phyloP scores from a whole-genome alignment of 176 grass and related monocot species.

The Stipa capillata region DNA sequence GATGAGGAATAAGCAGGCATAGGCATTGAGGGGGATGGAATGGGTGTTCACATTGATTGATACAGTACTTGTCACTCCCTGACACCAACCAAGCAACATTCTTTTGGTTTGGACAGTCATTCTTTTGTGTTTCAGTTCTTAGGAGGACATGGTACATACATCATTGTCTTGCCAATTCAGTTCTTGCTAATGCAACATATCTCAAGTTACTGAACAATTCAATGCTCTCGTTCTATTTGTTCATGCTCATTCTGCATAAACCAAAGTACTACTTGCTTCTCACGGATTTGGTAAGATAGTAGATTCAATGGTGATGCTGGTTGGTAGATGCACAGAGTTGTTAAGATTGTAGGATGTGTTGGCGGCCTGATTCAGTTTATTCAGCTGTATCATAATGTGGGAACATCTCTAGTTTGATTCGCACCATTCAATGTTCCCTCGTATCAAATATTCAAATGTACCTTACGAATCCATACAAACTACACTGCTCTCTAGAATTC shows the following conservation, averaged over 20 bases:
- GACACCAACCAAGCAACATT: constrained; percentile 24
- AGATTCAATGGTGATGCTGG: too few species aligned
- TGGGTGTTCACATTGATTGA: background rate
- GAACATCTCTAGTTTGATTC: too few species aligned
- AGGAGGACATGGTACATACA: background rate
- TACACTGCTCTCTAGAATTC: too few species aligned
- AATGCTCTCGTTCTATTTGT: background rate
- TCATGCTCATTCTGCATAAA: background rate
- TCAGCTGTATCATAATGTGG: too few species aligned
- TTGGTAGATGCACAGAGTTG: too few species aligned
- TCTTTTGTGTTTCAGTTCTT: background rate
- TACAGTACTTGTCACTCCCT: constrained; percentile 30
- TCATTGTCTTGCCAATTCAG: background rate
- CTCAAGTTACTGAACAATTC: background rate
- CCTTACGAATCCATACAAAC: too few species aligned
- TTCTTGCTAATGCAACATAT: background rate
- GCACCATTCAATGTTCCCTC: too few species aligned
- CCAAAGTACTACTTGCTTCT: too few species aligned
- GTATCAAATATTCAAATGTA: too few species aligned
- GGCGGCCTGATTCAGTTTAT: too few species aligned
- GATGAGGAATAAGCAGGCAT: constrained; percentile 25
- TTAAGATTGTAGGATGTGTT: too few species aligned
- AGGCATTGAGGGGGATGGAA: background rate
- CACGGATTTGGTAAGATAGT: too few species aligned
- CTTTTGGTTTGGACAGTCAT: background rate